Conservation (phyloP, 495 filamentous ascomycete genomes). For the Penicillium robsamsonii region DNA sequence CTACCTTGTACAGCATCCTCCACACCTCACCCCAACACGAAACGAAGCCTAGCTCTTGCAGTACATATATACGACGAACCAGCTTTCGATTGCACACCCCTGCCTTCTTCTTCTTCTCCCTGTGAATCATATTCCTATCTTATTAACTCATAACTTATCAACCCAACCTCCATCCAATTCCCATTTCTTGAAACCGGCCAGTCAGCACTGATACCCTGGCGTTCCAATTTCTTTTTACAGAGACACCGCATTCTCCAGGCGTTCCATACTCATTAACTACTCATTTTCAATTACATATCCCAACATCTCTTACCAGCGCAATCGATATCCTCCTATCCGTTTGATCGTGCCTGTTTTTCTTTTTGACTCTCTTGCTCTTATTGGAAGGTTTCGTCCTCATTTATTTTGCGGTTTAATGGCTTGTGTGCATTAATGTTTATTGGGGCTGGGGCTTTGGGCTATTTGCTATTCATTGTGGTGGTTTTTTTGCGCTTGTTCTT, state of each 20-base stretch:
- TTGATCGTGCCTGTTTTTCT: neutral
- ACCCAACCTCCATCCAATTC: neutral
- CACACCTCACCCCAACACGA: neutral
- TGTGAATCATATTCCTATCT: neutral
- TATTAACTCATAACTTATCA: neutral
- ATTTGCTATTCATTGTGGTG: neutral
- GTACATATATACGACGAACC: conserved; percentile 14
- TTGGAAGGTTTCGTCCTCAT: neutral
- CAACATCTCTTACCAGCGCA: neutral
- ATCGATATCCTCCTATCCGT: conserved; percentile 1
- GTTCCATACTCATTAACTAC: conserved; percentile 7
- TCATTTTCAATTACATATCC: neutral
- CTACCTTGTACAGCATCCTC: conserved; percentile 14
- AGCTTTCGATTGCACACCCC: conserved; percentile 1
- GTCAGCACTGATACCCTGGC: conserved; percentile 14
- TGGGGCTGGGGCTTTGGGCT: neutral
- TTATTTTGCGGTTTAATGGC: neutral
- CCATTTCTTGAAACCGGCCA: neutral
- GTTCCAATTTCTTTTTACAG: neutral
- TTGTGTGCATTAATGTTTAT: neutral
- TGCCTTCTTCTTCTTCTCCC: neutral
- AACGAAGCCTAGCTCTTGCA: conserved; percentile 1
- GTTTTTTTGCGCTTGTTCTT: neutral
- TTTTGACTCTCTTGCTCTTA: neutral
- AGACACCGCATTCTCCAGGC: conserved; percentile 7